These are phyloP conservation scores for Boletus pseudo-olivaceus DNA, from an alignment of 768 basidiomycete species.

Conservation along the genomic window DNA sequence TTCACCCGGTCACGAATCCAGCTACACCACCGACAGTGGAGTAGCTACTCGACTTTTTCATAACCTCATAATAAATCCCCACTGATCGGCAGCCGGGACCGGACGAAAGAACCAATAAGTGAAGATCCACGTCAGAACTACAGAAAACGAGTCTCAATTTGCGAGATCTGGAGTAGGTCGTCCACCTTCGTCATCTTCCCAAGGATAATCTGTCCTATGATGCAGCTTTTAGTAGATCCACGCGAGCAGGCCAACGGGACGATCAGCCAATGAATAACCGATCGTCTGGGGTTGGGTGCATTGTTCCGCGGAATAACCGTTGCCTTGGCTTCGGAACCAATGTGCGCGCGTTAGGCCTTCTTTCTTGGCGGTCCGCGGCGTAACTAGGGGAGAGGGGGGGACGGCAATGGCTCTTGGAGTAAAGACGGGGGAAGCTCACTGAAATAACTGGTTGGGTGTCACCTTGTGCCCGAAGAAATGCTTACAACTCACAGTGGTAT, in stretches of 20 bases:
- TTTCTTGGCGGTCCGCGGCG: constrained; percentile 27
- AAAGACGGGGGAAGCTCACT: too few species aligned
- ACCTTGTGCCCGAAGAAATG: background rate
- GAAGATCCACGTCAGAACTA: constrained; percentile 62
- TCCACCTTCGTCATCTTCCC: constrained; percentile 56
- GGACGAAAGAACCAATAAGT: constrained; percentile 57
- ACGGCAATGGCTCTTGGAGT: too few species aligned
- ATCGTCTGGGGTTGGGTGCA: constrained; percentile 49
- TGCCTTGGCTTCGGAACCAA: constrained; percentile 21
- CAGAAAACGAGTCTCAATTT: background rate
- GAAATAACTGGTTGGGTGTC: background rate
- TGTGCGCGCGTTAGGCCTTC: constrained; percentile 17
- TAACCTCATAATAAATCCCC: constrained; percentile 62
- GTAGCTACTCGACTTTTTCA: too few species aligned
- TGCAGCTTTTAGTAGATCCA: constrained; percentile 55
- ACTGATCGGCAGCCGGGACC: constrained; percentile 55
- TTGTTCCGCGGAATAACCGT: constrained; percentile 33
- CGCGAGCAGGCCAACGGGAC: constrained; percentile 50
- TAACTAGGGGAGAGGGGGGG: constrained; percentile 24
- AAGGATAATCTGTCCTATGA: constrained; percentile 49
- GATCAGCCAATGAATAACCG: constrained; percentile 54
- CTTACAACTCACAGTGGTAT: constrained; percentile 35
- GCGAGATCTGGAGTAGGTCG: fast-evolving
- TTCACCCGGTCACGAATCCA: too few species aligned
- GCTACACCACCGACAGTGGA: too few species aligned